Evolutionary conservation across 768 basidiomycete genomes (phyloP), one percentile per base, ranked within the genome.

Genomic region (Aureoboletus auriporus): DNA sequence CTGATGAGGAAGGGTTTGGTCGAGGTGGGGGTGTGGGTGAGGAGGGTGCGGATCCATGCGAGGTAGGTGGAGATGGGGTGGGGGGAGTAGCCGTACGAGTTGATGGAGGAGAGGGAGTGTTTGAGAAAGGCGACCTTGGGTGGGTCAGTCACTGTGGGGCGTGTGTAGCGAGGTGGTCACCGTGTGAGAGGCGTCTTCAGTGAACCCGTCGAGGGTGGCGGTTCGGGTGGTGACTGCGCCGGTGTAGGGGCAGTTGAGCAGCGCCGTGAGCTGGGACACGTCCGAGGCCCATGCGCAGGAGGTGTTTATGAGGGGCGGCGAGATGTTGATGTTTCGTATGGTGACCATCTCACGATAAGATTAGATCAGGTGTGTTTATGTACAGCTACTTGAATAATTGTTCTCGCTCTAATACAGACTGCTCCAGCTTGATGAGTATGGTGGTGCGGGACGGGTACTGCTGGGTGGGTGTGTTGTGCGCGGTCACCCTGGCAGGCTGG

Each of bases 381-480:
- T 44, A 52, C 34, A 35, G 48, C 72, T 72, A 84, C 73, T 91
- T 93, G 63, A 93, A 67, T n/a, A 89, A 75, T 64, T 92, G 89
- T 71, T 99, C 96, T 39, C 96, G 81, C 57, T 95, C 93, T 62
- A 99, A 73, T 41, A 97, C 95, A 49, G 84, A 85, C 61, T 84
- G 85, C 69, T 97, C 93, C 51, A 98, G 74, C 70, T 98, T 98
- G 72, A 99, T 95, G 45, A 99, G 79, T 49, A 99, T 93, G n/a
- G 94, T 95, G 5, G 87, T 96, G 44, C 93, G 80, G 43, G 82
- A 80, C 4, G 94, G 91, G 60, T 76, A 80, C 49, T 87, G 83
- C 9, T 84, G 72, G 0, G 79, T 91, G 5, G 93, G 88, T 1
- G 96, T 95, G 49, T 85, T 86, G 64, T 98, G 96, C 0, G 95